Conservation (phyloP, 1,284 basidiomycete species). For the Tilletia caries region DNA sequence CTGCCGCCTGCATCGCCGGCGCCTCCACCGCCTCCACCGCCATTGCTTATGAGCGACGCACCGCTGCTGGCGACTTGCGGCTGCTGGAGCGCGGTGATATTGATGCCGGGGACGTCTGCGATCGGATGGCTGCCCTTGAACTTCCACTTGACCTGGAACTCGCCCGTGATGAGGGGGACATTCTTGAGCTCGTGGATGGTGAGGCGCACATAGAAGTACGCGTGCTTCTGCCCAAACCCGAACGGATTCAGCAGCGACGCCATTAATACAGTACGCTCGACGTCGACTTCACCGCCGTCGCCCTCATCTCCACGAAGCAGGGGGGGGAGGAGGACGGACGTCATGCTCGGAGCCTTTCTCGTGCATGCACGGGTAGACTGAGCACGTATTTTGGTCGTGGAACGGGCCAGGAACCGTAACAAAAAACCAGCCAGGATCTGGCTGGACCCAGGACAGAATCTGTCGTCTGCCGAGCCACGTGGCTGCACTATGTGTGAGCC, state of each 20-base stretch:
- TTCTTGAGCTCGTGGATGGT: conserved; percentile 70
- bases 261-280: no score
- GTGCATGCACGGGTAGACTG: no score
- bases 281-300: no score
- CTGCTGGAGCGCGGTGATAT: not conserved
- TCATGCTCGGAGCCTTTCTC: no score
- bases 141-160: conserved; percentile 73
- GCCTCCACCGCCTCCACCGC: not conserved
- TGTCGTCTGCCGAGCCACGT: no score
- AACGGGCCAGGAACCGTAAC: no score
- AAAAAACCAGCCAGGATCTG: no score
- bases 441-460: no score
- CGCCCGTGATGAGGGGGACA: conserved; percentile 70
- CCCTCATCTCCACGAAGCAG: no score
- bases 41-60: not conserved
- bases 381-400: no score
- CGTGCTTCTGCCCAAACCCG: conserved; percentile 58
- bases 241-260: conserved; percentile 40
- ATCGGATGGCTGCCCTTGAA: conserved; percentile 62
- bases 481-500: no score
- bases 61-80: no score
- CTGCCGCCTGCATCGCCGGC: not conserved
- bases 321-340: not conserved
- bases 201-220: conserved; percentile 67
- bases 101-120: conserved; percentile 12